phyloP scores from a whole-genome alignment of 2,329 filamentous ascomycete species.

The Penicillium sp. region DNA sequence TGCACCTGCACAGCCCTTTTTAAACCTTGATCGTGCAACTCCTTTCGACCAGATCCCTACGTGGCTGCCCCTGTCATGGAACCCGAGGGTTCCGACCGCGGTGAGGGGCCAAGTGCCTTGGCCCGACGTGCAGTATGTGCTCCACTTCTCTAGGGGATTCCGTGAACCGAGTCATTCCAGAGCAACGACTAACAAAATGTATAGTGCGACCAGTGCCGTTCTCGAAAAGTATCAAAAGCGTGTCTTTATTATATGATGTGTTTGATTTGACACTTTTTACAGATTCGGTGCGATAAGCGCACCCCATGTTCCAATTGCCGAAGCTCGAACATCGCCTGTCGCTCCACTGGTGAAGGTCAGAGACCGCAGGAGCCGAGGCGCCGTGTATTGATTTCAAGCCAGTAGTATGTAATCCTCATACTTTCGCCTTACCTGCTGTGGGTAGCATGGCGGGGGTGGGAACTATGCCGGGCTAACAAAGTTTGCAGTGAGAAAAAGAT shows the following conservation, averaged over 20 bases:
- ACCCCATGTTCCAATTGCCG: conserved; percentile 44
- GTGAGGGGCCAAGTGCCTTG: conserved; percentile 16
- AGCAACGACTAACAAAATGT: not conserved
- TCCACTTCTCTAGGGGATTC: conserved; percentile 4
- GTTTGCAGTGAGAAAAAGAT: conserved; percentile 51
- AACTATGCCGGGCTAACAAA: conserved; percentile 1
- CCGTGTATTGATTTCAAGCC: conserved; percentile 42
- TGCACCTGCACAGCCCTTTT: not conserved
- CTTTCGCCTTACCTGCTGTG: too few relatives aligned
- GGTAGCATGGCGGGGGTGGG: not conserved
- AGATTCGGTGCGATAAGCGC: conserved; percentile 45
- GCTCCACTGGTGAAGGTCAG: conserved; percentile 38
- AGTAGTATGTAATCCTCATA: conserved; percentile 36
- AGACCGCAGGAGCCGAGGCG: conserved; percentile 37
- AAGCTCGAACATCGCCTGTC: conserved; percentile 36
- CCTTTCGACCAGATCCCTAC: not conserved
- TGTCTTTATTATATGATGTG: not conserved
- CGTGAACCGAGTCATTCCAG: not conserved
- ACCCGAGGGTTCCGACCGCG: conserved; percentile 28
- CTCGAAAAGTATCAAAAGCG: conserved; percentile 28
- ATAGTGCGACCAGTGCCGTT: conserved; percentile 38
- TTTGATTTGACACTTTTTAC: not conserved
- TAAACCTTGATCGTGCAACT: not conserved
- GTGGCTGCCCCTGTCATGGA: conserved; percentile 24
- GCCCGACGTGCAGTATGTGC: conserved; percentile 33